Evolutionary conservation across 345 rosid species (phyloP), one percentile per base, ranked within the genome.

Genomic region (Brassica carinata): DNA sequence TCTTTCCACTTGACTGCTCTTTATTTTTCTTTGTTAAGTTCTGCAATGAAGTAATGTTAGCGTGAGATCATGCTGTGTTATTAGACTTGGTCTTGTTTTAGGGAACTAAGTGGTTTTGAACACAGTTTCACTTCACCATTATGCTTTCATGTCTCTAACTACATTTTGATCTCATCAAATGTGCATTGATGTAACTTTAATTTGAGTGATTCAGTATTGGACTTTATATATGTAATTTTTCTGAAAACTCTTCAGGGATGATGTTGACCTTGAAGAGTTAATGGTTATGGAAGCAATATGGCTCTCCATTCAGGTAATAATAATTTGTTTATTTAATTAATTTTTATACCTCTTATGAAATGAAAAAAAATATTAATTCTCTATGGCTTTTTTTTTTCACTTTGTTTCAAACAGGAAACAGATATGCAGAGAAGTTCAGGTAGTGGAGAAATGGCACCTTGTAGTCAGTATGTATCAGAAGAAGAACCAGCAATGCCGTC

Each of bases 241-340:
- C 5, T 53, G 34, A 13, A 53, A 76, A 61, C 81, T 67, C 59
- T 67, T 79, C 84, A 96, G 99, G 97, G 93, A 90, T 70, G 94
- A 85, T 31, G 70, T 96, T 73, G 99, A 96, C 83, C 94, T 92
- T n/a, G 99, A 96, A 86, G 99, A 92, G 64, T 85, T 94, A 83
- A 96, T 96, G 99, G 87, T 94, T 38, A 92, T 87, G 92, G 97
- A 94, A 86, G 99, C 98, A 71, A 92, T 96, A 77, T 94, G 95
- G 97, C 99, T 84, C 83, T 96, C 99, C 18, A 87, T 92, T 79
- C 98, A 96, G 96, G 98, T 91, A 83, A 67, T 23, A 15, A 6
- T n/a, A 1, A 9, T 62, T 62, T 67, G 43, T 75, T 69, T 67
- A 9, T 2, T 29, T 64, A 27, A 15, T 36, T 43, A 72, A 72